Conservation (phyloP, 2,329 filamentous ascomycete genomes). For the Pyrenophora graminea region DNA sequence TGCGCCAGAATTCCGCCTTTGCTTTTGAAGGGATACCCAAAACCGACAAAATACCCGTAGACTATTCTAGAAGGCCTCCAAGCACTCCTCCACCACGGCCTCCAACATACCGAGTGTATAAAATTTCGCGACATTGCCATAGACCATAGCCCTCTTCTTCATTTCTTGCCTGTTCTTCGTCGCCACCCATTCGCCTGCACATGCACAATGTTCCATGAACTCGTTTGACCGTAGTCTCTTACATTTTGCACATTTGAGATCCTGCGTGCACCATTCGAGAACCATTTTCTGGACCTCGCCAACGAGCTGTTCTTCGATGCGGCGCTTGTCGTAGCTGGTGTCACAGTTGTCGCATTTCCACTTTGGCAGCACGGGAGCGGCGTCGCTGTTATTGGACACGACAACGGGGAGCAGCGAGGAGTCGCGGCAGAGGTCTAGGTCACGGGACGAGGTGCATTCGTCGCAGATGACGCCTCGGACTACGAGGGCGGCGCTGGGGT, state of each 20-base stretch:
- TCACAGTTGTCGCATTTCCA: conserved; percentile 82
- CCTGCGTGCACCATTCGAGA: conserved; percentile 84
- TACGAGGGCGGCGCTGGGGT: conserved; percentile 76
- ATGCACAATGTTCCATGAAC: conserved; percentile 95
- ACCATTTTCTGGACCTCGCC: conserved; percentile 73
- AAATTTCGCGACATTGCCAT: conserved; percentile 73
- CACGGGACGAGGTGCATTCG: conserved; percentile 84
- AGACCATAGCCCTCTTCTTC: conserved; percentile 67
- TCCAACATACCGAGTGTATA: conserved; percentile 83
- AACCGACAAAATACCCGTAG: no score
- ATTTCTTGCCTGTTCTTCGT: conserved; percentile 71
- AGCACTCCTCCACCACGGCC: conserved; percentile 70
- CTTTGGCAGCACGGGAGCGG: conserved; percentile 57
- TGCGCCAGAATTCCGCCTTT: not conserved
- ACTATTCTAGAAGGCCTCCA: conserved; percentile 47
- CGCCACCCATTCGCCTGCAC: conserved; percentile 81
- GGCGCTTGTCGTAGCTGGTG: conserved; percentile 74
- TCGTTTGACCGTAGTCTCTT: conserved; percentile 75
- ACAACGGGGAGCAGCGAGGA: conserved; percentile 71
- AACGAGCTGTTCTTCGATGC: conserved; percentile 82
- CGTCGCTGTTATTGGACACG: conserved; percentile 32
- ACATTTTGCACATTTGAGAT: conserved; percentile 81
- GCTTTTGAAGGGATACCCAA: no score
- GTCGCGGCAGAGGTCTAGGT: conserved; percentile 91
- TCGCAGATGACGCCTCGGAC: conserved; percentile 81